Conservation (phyloP, 805 yeast genomes). For the Wickerhamiella allomyrinae region DNA sequence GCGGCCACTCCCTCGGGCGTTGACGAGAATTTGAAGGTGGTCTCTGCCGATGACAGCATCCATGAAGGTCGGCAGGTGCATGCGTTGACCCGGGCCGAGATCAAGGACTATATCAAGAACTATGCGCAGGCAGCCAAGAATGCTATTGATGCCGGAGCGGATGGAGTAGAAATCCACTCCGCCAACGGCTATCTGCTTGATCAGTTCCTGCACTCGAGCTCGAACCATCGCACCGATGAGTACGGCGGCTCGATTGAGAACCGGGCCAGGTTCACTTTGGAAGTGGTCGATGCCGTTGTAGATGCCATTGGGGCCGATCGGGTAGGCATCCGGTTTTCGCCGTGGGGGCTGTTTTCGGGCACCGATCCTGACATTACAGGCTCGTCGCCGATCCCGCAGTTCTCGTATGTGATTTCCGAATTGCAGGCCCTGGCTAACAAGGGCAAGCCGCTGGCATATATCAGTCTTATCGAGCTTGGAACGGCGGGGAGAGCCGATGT, state of each 20-base stretch:
- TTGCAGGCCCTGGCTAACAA: conserved; percentile 27
- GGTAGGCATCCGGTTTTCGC: conserved; percentile 28
- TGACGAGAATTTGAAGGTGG: neutral
- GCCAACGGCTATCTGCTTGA: conserved; percentile 49
- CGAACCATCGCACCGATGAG: conserved; percentile 44
- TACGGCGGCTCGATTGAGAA: conserved; percentile 54
- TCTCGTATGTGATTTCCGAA: conserved; percentile 29
- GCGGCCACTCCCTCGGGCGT: conserved; percentile 29
- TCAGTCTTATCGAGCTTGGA: conserved; percentile 35
- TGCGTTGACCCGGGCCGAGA: conserved; percentile 28
- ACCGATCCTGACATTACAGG: conserved; percentile 13
- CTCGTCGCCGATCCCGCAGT: conserved; percentile 26
- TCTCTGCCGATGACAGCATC: neutral
- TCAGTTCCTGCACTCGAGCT: conserved; percentile 32
- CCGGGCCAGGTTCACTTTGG: conserved; percentile 36
- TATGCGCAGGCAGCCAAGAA: conserved; percentile 36
- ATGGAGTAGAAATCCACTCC: conserved; percentile 50
- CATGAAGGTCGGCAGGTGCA: conserved; percentile 8
- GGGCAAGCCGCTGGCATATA: conserved; percentile 29
- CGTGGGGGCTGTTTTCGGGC: conserved; percentile 25
- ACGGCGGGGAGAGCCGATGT: conserved; percentile 14
- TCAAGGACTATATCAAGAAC: conserved; percentile 30
- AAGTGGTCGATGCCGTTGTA: conserved; percentile 32
- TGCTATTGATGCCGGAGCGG: conserved; percentile 41
- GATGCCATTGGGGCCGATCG: conserved; percentile 26